phyloP scores from a whole-genome alignment of 352 stramenopile genomes.

The Pythium vanterpoolii region DNA sequence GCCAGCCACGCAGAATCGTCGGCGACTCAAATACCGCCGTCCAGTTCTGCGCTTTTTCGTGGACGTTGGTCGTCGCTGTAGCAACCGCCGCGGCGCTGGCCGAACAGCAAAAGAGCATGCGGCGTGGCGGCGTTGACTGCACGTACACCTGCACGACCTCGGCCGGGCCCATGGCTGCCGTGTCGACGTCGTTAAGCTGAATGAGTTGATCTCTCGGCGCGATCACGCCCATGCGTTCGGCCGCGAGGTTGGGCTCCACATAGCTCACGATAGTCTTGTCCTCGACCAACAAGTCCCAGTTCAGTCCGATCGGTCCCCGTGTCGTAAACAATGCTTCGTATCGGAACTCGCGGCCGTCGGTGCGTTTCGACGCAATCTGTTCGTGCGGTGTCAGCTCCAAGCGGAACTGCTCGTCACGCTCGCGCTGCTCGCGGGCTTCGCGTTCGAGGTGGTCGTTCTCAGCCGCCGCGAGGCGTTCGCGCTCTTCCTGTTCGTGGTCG shows the following conservation, averaged over 20 bases:
- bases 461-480: slow-evolving; percentile 28
- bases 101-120: slow-evolving; percentile 46
- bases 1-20: slow-evolving; percentile 44
- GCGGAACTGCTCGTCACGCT: slow-evolving; percentile 45
- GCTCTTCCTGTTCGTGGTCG: slow-evolving; percentile 32
- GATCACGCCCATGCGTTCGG: slow-evolving; percentile 49
- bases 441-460: slow-evolving; percentile 34
- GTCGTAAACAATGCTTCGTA: slow-evolving; percentile 61
- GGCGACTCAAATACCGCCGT: slow-evolving; percentile 46
- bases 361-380: slow-evolving; percentile 32
- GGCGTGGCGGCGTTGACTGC: slow-evolving; percentile 34
- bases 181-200: slow-evolving; percentile 64
- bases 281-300: slow-evolving; percentile 59
- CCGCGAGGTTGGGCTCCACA: slow-evolving; percentile 48
- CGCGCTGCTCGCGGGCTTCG: slow-evolving; percentile 30
- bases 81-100: background rate
- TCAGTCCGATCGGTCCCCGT: slow-evolving; percentile 55
- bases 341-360: slow-evolving; percentile 52
- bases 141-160: slow-evolving; percentile 57
- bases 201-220: slow-evolving; percentile 55
- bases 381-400: slow-evolving; percentile 55
- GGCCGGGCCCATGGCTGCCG: slow-evolving; percentile 42
- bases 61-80: background rate
- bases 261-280: slow-evolving; percentile 55
- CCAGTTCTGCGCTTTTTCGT: slow-evolving; percentile 39